A percentile compares a stretch with the other conserved stretches of the same genome.
phyloP scores from a whole-genome alignment of 257 asterid species.

The Scutellaria minor region DNA sequence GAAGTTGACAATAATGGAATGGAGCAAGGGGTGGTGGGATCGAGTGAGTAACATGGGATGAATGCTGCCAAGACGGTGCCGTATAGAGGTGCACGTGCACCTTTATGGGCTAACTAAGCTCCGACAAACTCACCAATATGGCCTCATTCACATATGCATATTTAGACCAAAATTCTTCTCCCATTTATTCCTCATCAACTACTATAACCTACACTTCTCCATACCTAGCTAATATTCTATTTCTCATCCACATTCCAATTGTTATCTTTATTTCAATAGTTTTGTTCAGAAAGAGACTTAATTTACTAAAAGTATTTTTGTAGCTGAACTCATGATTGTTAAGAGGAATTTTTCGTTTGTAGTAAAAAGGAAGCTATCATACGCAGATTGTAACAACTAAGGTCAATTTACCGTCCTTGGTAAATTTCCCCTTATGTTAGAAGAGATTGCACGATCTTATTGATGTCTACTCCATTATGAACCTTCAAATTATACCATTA shows the following conservation, averaged over 20 bases:
- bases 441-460: too few relatives aligned
- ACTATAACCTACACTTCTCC: neutral
- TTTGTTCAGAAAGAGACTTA: too few relatives aligned
- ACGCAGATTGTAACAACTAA: too few relatives aligned
- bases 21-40: conserved; percentile 10
- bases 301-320: neutral
- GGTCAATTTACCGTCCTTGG: too few relatives aligned
- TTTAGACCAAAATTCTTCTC: conserved; percentile 30
- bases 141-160: conserved; percentile 1
- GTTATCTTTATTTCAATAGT: neutral
- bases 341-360: too few relatives aligned
- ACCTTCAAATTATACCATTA: too few relatives aligned
- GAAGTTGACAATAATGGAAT: conserved; percentile 17
- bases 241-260: neutral
- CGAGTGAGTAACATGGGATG: conserved; percentile 12
- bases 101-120: conserved; percentile 7
- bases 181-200: neutral
- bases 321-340: too few relatives aligned
- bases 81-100: conserved; percentile 40
- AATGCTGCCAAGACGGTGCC: conserved; percentile 28
- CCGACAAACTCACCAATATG: conserved; percentile 4
- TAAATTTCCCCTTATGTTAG: too few relatives aligned
- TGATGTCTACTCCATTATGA: too few relatives aligned
- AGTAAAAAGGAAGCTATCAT: too few relatives aligned
- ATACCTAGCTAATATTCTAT: neutral